Conservation (phyloP, 306 rosid species). For the Gastrolobium bilobum region DNA sequence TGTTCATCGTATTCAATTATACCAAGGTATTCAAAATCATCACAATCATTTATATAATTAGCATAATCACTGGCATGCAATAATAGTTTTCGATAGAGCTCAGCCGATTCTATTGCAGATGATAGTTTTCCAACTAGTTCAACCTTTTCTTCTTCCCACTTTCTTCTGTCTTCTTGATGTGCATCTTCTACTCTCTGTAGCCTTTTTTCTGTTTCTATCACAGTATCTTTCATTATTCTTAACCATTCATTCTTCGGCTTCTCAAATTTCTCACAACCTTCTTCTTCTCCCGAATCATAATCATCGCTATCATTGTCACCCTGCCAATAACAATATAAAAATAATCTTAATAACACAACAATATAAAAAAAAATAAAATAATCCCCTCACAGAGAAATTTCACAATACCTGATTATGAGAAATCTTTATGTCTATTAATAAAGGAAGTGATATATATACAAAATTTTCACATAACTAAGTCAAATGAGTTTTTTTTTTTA, state of each 20-base stretch:
- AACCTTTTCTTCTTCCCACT: constrained; percentile 26
- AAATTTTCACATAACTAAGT: no score
- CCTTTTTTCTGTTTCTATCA: neutral
- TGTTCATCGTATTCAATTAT: no score
- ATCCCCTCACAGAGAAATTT: no score
- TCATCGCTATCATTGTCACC: neutral
- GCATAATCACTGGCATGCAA: no score
- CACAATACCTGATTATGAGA: no score
- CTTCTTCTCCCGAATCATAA: neutral
- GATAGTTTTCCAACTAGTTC: neutral
- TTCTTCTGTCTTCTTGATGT: neutral
- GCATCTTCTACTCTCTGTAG: neutral
- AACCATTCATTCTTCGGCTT: neutral
- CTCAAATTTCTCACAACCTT: neutral
- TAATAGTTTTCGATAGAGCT: neutral
- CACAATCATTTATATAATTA: no score
- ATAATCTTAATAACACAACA: no score
- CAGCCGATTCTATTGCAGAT: neutral
- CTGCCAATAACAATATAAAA: neutral
- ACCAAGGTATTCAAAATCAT: no score
- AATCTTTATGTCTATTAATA: no score
- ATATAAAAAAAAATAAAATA: no score
- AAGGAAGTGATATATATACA: no score
- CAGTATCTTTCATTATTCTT: neutral
- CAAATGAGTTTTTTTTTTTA: no score